phyloP scores from a whole-genome alignment of 2,329 filamentous ascomycete genomes.

The Claviceps capensis region DNA sequence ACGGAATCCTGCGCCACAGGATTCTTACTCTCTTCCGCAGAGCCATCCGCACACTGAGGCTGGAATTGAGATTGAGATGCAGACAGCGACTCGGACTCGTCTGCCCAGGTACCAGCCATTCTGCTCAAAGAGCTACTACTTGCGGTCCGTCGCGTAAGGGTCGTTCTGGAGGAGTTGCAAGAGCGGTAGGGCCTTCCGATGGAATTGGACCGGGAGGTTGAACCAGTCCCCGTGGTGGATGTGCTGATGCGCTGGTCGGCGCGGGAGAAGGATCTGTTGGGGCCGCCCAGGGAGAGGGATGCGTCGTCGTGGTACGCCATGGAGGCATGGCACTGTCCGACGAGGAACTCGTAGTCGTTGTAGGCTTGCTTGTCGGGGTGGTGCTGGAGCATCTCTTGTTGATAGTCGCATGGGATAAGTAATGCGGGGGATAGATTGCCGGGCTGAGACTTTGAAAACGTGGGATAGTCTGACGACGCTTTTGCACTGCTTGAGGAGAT shows the following conservation, averaged over 20 bases:
- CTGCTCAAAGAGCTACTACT: slow-evolving; percentile 35
- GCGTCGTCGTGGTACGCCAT: slow-evolving; percentile 10
- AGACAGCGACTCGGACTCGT: slow-evolving; percentile 19
- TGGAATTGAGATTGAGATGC: neutral
- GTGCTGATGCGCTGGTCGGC: slow-evolving; percentile 36
- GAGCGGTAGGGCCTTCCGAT: slow-evolving; percentile 39
- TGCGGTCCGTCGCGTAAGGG: slow-evolving; percentile 38
- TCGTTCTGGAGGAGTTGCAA: slow-evolving; percentile 37
- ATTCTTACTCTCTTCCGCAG: slow-evolving; percentile 5
- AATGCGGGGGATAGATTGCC: slow-evolving; percentile 47
- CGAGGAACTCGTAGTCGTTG: slow-evolving; percentile 19
- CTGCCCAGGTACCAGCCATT: slow-evolving; percentile 17
- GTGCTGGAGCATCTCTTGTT: slow-evolving; percentile 34
- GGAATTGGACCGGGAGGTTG: slow-evolving; percentile 32
- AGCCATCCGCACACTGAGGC: slow-evolving; percentile 10
- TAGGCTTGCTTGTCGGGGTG: slow-evolving; percentile 15
- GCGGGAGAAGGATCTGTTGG: slow-evolving; percentile 8
- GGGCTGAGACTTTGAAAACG: slow-evolving; percentile 44
- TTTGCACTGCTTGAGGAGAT: slow-evolving; percentile 12
- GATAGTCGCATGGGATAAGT: slow-evolving; percentile 47
- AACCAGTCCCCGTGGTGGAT: slow-evolving; percentile 38
- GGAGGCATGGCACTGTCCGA: slow-evolving; percentile 4
- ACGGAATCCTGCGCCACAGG: slow-evolving; percentile 17
- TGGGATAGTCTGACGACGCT: slow-evolving; percentile 34
- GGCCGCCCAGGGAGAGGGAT: neutral